Evolutionary conservation across 2,329 filamentous ascomycete genomes (phyloP), one percentile per base, ranked within the genome.

Genomic region (Xylariaceae sp.): DNA sequence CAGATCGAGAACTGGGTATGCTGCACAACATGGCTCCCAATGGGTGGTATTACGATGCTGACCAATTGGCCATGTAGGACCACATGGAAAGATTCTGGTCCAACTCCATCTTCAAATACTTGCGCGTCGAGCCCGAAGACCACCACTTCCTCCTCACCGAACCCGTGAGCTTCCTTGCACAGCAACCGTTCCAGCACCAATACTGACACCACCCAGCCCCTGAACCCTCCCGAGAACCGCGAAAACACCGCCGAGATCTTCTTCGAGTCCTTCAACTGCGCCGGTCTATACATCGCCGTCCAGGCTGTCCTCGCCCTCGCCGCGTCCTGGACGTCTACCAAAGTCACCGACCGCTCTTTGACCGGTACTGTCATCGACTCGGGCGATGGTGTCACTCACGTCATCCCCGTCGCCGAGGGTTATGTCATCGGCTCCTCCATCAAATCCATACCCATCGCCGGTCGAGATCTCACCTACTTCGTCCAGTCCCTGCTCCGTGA

Each of bases 21-120:
- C 38, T 15, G 11, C 44, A 27, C 22, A 5, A 27, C 22, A 7
- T 7, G 4, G 22, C 22, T 7, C 7, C 22, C 22, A 27, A n/a
- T n/a, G n/a, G n/a, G n/a, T 7, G 22, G 22, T 27, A 7, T 5
- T 27, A 27, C 22, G 14, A 19, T 39, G 42, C 63, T 53, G 40
- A 54, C 47, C 52, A 38, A 11, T 12, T 19, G 7, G 47, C 6
- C 39, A n/a, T 10, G 6, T 60, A 94, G 89, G 94, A 99, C 73
- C 89, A 96, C 65, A 99, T 99, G 94, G 94, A 99, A 72, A 86
- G 94, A 56, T 99, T 97, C 76, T 99, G 94, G 94, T 97, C 95
- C 60, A 97, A 97, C 76, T 99, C 94, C 56, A 99, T 99, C 74
- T 99, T 99, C 83, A 99, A 99, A 71, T 99, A 99, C 68, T 81